Evolutionary conservation across 176 grass and related monocot genomes (phyloP).

Genomic region (Oryza glumipatula): DNA sequence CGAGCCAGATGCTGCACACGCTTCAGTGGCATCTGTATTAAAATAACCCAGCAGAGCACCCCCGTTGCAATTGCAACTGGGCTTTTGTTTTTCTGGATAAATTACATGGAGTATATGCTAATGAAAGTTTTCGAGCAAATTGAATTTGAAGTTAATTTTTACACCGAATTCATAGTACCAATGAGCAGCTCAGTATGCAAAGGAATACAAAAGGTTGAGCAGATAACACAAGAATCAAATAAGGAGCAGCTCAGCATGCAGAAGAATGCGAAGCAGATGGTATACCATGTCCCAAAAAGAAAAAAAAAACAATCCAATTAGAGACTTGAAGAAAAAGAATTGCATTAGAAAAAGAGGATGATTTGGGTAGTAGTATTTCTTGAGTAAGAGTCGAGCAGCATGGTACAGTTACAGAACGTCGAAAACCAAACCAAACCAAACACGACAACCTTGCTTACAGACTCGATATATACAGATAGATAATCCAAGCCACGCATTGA

Average conservation of each 20-base stretch:
- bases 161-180: background rate
- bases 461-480: slow-evolving; percentile 40
- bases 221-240: background rate
- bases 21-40: background rate
- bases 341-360: background rate
- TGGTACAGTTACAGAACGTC: background rate
- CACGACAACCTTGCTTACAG: slow-evolving; percentile 36
- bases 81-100: background rate
- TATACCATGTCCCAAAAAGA: background rate
- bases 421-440: slow-evolving; percentile 22
- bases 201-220: too few species aligned
- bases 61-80: background rate
- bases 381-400: slow-evolving; percentile 22
- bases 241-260: background rate
- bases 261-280: background rate
- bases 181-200: background rate
- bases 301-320: background rate
- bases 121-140: background rate
- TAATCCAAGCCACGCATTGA: slow-evolving; percentile 40
- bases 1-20: background rate
- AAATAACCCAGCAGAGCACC: background rate
- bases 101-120: background rate
- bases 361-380: background rate
- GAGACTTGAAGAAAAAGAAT: background rate
- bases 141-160: background rate